Percentiles rank a stretch among this genome's conserved stretches.
phyloP scores from a whole-genome alignment of 106 monocot species.

The Dioscorea zingiberensis region DNA sequence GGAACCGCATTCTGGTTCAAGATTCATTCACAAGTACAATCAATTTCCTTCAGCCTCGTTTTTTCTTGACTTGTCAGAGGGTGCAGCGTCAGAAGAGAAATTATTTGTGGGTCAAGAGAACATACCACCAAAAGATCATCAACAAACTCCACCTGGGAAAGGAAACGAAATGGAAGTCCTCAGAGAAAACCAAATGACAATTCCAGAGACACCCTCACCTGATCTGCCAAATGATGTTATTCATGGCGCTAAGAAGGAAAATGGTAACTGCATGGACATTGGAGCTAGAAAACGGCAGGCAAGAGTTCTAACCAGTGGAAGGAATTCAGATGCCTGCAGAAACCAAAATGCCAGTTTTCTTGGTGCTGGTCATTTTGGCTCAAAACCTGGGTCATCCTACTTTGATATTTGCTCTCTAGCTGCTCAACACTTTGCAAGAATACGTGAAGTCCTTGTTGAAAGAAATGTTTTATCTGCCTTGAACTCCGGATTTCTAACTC shows the following conservation, averaged over 20 bases:
- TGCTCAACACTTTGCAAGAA: conserved; percentile 80
- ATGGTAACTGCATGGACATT: conserved; percentile 39
- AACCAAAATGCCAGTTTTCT: conserved; percentile 37
- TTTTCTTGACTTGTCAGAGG: conserved; percentile 65
- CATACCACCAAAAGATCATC: conserved; percentile 61
- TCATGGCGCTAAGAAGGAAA: conserved; percentile 63
- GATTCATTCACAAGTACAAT: conserved; percentile 19
- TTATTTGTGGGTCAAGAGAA: conserved; percentile 63
- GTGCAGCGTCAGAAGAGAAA: conserved; percentile 19
- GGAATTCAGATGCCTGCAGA: conserved; percentile 29
- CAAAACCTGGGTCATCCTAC: conserved; percentile 73
- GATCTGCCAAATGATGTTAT: conserved; percentile 58
- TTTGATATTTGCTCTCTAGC: conserved; percentile 76
- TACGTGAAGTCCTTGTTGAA: conserved; percentile 91
- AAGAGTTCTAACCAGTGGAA: conserved; percentile 34
- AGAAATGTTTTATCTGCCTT: conserved; percentile 80
- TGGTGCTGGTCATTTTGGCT: conserved; percentile 32
- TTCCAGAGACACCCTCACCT: conserved; percentile 97
- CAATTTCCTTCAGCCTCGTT: conserved; percentile 31
- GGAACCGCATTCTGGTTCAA: conserved; percentile 11
- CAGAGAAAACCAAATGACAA: conserved; percentile 83
- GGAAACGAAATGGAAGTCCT: conserved; percentile 53
- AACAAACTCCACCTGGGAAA: conserved; percentile 67
- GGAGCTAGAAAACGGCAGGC: conserved; percentile 82
- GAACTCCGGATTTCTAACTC: conserved; percentile 89